Conservation (phyloP, 495 filamentous ascomycete species). For the Usnea hakonensis region DNA sequence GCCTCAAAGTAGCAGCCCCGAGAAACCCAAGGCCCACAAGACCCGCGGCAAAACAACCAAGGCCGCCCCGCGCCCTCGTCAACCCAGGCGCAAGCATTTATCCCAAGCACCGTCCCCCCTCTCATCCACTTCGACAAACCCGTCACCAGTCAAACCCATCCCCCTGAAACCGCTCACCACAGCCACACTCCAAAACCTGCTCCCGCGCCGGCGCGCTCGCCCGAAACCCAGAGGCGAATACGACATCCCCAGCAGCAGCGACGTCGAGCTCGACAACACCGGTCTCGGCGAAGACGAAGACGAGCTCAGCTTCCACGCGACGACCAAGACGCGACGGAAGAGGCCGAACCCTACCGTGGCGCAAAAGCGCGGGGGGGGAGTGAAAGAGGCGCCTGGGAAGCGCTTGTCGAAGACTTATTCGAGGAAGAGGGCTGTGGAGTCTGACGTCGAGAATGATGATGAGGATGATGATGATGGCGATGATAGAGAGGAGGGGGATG, state of each 20-base stretch:
- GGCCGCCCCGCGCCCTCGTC: background rate
- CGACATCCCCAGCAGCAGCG: slow-evolving; percentile 25
- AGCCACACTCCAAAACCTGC: slow-evolving; percentile 25
- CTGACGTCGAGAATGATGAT: slow-evolving; percentile 7
- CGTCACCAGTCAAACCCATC: background rate
- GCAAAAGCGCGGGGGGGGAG: slow-evolving; percentile 1
- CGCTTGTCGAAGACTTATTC: slow-evolving; percentile 17
- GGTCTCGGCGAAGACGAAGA: slow-evolving; percentile 23
- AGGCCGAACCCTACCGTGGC: background rate
- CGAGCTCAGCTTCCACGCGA: slow-evolving; percentile 20
- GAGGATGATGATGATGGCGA: background rate
- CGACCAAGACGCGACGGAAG: slow-evolving; percentile 14
- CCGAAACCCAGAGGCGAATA: slow-evolving; percentile 10
- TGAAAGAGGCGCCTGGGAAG: slow-evolving; percentile 9
- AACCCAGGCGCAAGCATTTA: background rate
- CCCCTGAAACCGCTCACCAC: slow-evolving; percentile 23
- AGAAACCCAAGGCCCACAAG: background rate
- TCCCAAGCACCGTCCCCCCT: slow-evolving; percentile 16
- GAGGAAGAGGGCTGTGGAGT: slow-evolving; percentile 11
- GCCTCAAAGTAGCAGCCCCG: slow-evolving; percentile 23
- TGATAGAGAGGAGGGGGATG: background rate
- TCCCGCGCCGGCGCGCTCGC: slow-evolving; percentile 22
- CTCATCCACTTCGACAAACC: slow-evolving; percentile 16
- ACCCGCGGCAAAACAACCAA: background rate
- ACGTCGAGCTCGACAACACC: slow-evolving; percentile 17